Evolutionary conservation across 148 eudicot species (phyloP), one percentile per base, ranked within the genome.

Genomic region (Rhododendron simsii): DNA sequence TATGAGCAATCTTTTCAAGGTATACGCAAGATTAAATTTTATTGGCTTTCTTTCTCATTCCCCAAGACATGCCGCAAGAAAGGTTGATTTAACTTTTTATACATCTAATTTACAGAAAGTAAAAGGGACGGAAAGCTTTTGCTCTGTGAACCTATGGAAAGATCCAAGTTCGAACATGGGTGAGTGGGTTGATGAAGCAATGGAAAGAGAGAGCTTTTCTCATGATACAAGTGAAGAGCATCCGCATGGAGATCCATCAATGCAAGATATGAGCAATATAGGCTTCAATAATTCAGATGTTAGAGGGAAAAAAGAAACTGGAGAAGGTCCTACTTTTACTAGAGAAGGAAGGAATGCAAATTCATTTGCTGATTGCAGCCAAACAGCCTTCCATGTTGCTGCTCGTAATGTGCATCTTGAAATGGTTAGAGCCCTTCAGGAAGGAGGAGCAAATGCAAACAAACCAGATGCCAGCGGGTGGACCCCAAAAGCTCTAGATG

Each of bases 1-100:
- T 18, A 95, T 92, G 95, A 91, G 87, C 89, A 96, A 93, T 84
- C 87, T 96, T 51, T 91, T 89, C 85, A 86, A 89, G 94, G 98
- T 95, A 91, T 59, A 67, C 6, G 80, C 55, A 87, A 61, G 47
- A 82, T 35, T n/a, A 71, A 78, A 33, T 20, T 78, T 44, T 44
- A 78, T 44, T 41, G 81, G 51, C n/a, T 78, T 23, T 75, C 26
- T 37, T 74, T 33, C n/a, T 14, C 11, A 35, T 33, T 44, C 80
- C 50, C 50, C 50, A 77, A 44, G 13, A 78, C 33, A 35, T 50
- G 16, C 3, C 16, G 7, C 6, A 83, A 82, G 26, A 55, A 83
- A 85, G 53, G 63, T 18, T 86, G 39, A 39, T 35, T 84, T 73
- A 71, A 71, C 74, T 13, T 71, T 14, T 71, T 37, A 26, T 85